Evolutionary conservation across 2,329 filamentous ascomycete species (phyloP).

Genomic region (Didymellaceae sp.): DNA sequence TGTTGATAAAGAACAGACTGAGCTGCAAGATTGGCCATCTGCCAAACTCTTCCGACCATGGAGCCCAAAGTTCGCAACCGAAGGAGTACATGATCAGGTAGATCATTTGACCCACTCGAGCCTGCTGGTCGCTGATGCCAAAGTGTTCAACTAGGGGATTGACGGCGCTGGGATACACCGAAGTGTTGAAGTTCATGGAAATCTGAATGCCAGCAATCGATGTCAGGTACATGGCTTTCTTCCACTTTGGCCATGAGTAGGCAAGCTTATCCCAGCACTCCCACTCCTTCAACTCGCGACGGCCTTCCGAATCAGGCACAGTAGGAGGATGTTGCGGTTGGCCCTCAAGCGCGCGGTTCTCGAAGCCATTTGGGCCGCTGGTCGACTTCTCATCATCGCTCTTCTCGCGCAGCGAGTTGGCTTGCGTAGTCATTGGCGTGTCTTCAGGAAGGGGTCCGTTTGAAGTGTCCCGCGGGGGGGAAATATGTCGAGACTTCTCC

Average conservation of each 20-base stretch:
- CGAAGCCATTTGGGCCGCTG: constrained; percentile 13
- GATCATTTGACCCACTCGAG: constrained; percentile 34
- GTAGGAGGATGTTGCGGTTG: constrained; percentile 13
- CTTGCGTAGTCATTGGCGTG: constrained; percentile 2
- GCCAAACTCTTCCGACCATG: constrained; percentile 78
- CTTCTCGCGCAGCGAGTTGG: constrained; percentile 14
- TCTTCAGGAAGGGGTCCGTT: constrained; percentile 9
- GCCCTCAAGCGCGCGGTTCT: constrained; percentile 7
- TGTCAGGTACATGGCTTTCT: constrained; percentile 60
- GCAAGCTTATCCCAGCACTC: constrained; percentile 57
- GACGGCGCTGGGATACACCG: constrained; percentile 61
- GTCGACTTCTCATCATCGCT: constrained; percentile 23
- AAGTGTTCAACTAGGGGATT: constrained; percentile 65
- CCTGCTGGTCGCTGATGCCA: constrained; percentile 40
- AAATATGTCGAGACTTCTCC: constrained; percentile 17
- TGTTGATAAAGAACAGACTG: constrained; percentile 67
- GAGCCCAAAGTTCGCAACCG: constrained; percentile 85
- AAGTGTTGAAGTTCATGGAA: constrained; percentile 64
- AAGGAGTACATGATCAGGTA: constrained; percentile 83
- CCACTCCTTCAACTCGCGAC: constrained; percentile 44
- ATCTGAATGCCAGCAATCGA: constrained; percentile 61
- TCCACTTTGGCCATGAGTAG: constrained; percentile 54
- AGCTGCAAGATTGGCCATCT: constrained; percentile 60
- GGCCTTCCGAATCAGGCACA: constrained; percentile 22
- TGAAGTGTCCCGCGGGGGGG: constrained; percentile 11